These are phyloP conservation scores for Trichoderma polysporum DNA, from an alignment of 2,329 filamentous ascomycete species.

Conservation along the genomic window DNA sequence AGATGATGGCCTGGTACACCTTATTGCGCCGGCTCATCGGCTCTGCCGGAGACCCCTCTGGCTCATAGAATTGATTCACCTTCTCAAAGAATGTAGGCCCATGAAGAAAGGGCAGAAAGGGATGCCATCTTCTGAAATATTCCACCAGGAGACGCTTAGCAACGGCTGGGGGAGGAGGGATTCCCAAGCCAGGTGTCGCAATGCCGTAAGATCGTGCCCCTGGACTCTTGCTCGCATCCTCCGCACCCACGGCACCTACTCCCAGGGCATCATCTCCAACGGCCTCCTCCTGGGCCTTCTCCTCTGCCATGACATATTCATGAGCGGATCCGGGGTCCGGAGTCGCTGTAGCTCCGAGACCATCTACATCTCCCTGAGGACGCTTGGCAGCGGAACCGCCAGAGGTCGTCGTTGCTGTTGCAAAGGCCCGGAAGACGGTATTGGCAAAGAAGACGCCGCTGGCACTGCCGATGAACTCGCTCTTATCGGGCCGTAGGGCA, in stretches of 20 bases:
- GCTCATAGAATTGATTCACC: conserved; percentile 12
- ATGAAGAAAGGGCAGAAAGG: conserved; percentile 12
- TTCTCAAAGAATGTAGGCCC: conserved; percentile 15
- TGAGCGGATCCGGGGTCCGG: conserved; percentile 16
- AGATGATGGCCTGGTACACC: conserved; percentile 19
- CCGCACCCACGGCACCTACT: conserved; percentile 4
- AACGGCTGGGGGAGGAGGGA: conserved; percentile 7
- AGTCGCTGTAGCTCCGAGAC: conserved; percentile 4
- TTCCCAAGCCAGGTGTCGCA: not conserved
- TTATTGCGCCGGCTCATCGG: conserved; percentile 16
- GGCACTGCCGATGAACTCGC: conserved; percentile 17
- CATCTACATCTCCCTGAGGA: conserved; percentile 4
- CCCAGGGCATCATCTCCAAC: conserved; percentile 1
- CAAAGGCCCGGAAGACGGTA: conserved; percentile 15
- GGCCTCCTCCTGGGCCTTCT: conserved; percentile 16
- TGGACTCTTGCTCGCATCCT: conserved; percentile 14
- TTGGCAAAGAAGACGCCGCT: conserved; percentile 17
- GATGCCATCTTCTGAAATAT: conserved; percentile 15
- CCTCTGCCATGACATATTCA: conserved; percentile 17
- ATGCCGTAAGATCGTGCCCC: conserved; percentile 8
- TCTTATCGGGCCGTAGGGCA: conserved; percentile 18
- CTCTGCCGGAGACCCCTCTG: not conserved
- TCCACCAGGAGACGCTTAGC: conserved; percentile 14
- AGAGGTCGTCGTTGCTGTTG: conserved; percentile 4
- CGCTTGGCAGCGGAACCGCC: conserved; percentile 7